Base-by-base conservation (phyloP, 2,329 filamentous ascomycete genomes). In the Aspergillus ochraceoroseus region DNA sequence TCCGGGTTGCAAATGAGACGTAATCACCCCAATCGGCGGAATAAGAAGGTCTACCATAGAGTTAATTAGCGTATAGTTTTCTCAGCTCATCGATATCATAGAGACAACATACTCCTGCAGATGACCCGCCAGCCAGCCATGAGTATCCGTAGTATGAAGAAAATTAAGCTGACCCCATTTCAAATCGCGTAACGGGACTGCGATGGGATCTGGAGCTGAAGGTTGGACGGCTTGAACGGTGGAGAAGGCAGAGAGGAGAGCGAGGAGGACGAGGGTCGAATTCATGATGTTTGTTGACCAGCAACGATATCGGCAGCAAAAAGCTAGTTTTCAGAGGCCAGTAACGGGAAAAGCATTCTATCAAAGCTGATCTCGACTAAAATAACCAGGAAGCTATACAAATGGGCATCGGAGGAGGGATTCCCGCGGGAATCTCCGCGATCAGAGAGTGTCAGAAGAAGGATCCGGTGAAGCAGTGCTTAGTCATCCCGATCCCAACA, bases 11-110 rank as follows among this genome's bases (percentile, higher is more conserved):
- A 60, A 98, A 95, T 5, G 90, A 95, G 55, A 96, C 77, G 65
- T 96, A 98, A 67, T 98, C 92, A 43, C 92, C 92, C 88, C 92
- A 96, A 65, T 98, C 92, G 32, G 87, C 90, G 5, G 87, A 89
- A 66, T 94, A 98, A 45, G 92, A 90, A 2, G 87, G 75, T 68
- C 84, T 87, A 47, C 27, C 52, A 44, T 41, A 55, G 42, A 52
- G 52, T 51, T 38, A 41, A 37, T 32, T 39, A 38, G 38, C 32
- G 23, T 19, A 33, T n/a, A 12, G 8, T 2, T 13, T 14, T 30
- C 5, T 15, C 5, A 34, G n/a, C 11, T 32, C 18, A 19, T 11
- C 8, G 19, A 3, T 31, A 17, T 38, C 23, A 30, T 41, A 41
- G 23, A 37, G 32, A 27, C 20, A 37, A 34, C 75, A 58, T 70